phyloP scores from a whole-genome alignment of 257 asterid genomes.

The Solanum medicagineum region DNA sequence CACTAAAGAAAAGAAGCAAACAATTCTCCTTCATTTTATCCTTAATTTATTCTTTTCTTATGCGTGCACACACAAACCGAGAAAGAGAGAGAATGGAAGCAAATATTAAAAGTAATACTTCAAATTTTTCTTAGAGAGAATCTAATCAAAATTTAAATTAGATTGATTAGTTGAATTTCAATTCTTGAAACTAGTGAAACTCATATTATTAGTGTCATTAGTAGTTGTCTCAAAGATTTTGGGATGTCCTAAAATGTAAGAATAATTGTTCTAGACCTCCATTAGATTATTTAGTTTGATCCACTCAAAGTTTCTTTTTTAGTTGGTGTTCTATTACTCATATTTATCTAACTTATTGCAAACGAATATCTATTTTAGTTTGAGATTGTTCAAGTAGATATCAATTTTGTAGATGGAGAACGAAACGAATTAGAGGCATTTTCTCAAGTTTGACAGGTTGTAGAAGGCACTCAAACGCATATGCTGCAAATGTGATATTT shows the following conservation, averaged over 20 bases:
- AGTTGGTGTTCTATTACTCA: background rate
- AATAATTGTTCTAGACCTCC: background rate
- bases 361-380: background rate
- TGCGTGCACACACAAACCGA: too few species aligned
- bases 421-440: background rate
- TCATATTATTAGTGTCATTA: background rate
- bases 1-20: background rate
- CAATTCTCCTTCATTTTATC: background rate
- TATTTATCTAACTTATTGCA: background rate
- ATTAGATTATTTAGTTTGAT: background rate
- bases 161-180: background rate
- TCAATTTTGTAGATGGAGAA: background rate
- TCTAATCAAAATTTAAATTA: background rate
- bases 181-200: background rate
- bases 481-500: background rate
- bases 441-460: background rate
- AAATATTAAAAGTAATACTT: background rate
- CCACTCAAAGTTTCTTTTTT: background rate
- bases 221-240: background rate
- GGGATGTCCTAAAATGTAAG: background rate
- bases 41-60: background rate
- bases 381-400: background rate
- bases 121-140: background rate
- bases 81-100: background rate
- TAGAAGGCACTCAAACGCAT: background rate